Conservation (phyloP, 1,284 basidiomycete species). For the Lignosus rhinocerotis region DNA sequence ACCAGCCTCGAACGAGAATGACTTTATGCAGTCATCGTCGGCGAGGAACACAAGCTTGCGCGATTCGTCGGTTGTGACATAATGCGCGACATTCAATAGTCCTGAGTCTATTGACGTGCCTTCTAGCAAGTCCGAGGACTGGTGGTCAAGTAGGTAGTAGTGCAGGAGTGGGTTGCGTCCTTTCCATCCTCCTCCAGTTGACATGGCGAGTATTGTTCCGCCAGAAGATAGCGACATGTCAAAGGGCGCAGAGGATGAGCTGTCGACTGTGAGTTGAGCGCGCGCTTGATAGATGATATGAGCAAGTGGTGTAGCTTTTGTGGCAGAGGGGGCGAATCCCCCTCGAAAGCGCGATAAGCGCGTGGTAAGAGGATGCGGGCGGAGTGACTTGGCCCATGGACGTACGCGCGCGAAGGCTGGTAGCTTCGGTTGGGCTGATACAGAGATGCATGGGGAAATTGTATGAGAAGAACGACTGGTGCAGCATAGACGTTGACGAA, state of each 20-base stretch:
- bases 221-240: constrained; percentile 29
- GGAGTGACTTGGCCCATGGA: constrained; percentile 17
- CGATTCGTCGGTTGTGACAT: constrained; percentile 26
- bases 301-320: constrained; percentile 7
- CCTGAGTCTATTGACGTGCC: constrained; percentile 14
- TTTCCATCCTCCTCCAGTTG: constrained; percentile 38
- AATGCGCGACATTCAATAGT: constrained; percentile 20
- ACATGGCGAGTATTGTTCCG: constrained; percentile 32
- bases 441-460: neutral
- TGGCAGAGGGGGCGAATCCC: constrained; percentile 13
- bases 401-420: constrained; percentile 15
- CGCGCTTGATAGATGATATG: constrained; percentile 18
- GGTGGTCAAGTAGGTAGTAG: constrained; percentile 31
- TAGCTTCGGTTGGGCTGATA: constrained; percentile 11
- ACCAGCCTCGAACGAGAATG: constrained; percentile 22
- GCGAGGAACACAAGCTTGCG: constrained; percentile 30
- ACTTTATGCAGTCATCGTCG: constrained; percentile 31
- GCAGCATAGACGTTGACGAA: neutral
- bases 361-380: constrained; percentile 11
- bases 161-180: constrained; percentile 34
- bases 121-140: constrained; percentile 7
- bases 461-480: neutral
- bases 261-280: constrained; percentile 22
- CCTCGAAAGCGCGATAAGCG: constrained; percentile 22
- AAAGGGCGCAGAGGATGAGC: constrained; percentile 27